Evolutionary conservation across 2,329 filamentous ascomycete species (phyloP), one percentile per base, ranked within the genome.

Genomic region (Fusarium proliferatum): DNA sequence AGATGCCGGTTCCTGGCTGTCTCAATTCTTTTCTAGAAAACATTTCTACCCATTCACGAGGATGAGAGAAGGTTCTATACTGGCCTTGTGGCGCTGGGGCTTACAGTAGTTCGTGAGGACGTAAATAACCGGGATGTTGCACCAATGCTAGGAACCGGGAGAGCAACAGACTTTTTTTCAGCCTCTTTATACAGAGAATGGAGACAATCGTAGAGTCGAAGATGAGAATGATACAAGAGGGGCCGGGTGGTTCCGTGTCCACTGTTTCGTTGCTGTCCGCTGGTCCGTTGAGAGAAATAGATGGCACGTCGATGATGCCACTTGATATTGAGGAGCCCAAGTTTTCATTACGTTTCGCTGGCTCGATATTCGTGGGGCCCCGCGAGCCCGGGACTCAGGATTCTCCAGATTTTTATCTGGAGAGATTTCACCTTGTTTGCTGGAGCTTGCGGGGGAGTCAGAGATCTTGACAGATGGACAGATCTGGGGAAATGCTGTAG

Each of bases 341-440:
- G 60, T 73, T 76, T 78, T 53, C 65, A 78, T 77, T 78, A 77
- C 76, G 76, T 77, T 77, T 77, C 69, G 64, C 61, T 61, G 64
- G 55, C 60, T 58, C 36, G 45, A 65, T 48, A 61, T 74, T 77
- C 72, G 67, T 69, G 76, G 76, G 76, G 76, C 76, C 76, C 76
- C 76, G 73, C 71, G 75, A 76, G 71, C 62, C 56, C 39, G 21
- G 48, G 51, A 51, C 52, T 69, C 34, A 53, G 48, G 60, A 45
- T 58, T 61, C 55, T 60, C 57, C 56, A 58, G 61, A 71, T 63
- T 51, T 26, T 26, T 16, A 70, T 60, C 56, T 73, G 61, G 61
- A 72, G 71, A 69, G 51, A 55, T 60, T 65, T 48, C n/a, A 39
- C 56, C 59, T 75, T 69, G 67, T 71, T 69, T 73, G 48, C 71